Base-by-base conservation (phyloP, 106 monocot species). In the Alisma plantagoaquatica region DNA sequence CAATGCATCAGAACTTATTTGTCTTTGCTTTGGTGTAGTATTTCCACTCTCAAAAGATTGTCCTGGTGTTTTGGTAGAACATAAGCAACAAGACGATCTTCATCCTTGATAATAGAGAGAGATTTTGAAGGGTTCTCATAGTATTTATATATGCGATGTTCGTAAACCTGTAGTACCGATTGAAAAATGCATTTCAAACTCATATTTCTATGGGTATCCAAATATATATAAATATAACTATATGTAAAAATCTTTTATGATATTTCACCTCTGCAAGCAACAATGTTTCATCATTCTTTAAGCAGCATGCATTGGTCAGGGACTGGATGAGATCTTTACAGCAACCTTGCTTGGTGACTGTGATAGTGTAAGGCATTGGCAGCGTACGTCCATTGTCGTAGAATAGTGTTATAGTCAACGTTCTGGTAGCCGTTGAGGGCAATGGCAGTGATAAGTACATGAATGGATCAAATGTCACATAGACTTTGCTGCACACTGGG, bases 381-480 rank as follows among this genome's bases (percentile, higher is more conserved):
- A 43, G 61, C 5, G 56, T 29, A 66, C 53, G 70, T 50, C 91
- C 91, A 70, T 84, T 77, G 49, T 80, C 49, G 47, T 75, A 64
- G 32, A 77, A 85, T 27, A 91, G 72, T 1, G 91, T 85, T 20
- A 84, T 62, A 43, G 77, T 85, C 91, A 91, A 84, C 53, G 66
- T 56, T 33, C 91, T 63, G 64, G 67, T 78, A 29, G 75, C 57
- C 25, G 80, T 75, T 59, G 84, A 85, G 22, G 91, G 91, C 35
- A 91, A 64, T 15, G 91, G 91, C 46, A 91, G 63, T 26, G 91
- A 91, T 26, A 91, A 70, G 55, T 91, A 91, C 91, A 91, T 91
- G 68, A 91, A 91, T 56, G 91, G 91, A 78, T 91, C 91, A 75
- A 91, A 91, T 42, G 84, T 91, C 29, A 84, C 63, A 5, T 84